These are phyloP conservation scores for Flaveria linearis DNA, from an alignment of 129 eudicot genomes.

Conservation along the genomic window DNA sequence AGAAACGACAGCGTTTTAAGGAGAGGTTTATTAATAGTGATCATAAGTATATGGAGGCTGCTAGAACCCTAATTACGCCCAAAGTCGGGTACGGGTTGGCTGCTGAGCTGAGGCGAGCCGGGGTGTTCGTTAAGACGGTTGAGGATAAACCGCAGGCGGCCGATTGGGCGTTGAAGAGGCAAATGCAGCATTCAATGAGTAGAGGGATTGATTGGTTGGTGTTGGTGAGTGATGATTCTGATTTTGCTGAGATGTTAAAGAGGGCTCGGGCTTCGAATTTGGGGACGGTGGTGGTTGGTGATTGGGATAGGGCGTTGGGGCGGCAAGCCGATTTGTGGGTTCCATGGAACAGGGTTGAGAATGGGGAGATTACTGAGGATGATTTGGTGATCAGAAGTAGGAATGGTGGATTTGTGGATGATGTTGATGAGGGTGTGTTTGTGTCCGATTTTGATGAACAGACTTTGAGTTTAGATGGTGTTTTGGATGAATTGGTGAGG, in stretches of 20 bases:
- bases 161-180: slow-evolving; percentile 94
- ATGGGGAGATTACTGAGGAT: slow-evolving; percentile 72
- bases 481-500: slow-evolving; percentile 55
- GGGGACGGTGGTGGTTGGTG: slow-evolving; percentile 97
- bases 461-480: slow-evolving; percentile 40
- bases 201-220: slow-evolving; percentile 90
- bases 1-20: slow-evolving; percentile 75
- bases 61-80: slow-evolving; percentile 58
- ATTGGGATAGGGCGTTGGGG: slow-evolving; percentile 79
- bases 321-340: slow-evolving; percentile 92
- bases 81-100: slow-evolving; percentile 88
- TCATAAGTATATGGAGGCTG: slow-evolving; percentile 73
- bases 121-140: slow-evolving; percentile 86
- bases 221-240: slow-evolving; percentile 93
- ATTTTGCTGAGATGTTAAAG: slow-evolving; percentile 75
- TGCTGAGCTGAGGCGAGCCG: slow-evolving; percentile 73
- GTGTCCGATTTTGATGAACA: slow-evolving; percentile 44
- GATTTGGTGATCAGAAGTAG: slow-evolving; percentile 56
- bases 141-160: slow-evolving; percentile 99
- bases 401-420: slow-evolving; percentile 34
- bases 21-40: slow-evolving; percentile 70
- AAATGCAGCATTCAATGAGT: slow-evolving; percentile 79
- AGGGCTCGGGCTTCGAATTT: slow-evolving; percentile 73
- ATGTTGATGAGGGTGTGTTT: slow-evolving; percentile 30
- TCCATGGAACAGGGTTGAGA: slow-evolving; percentile 76